Evolutionary conservation across 2,329 filamentous ascomycete species (phyloP), one percentile per base, ranked within the genome.

Genomic region (Macrophomina tecta): DNA sequence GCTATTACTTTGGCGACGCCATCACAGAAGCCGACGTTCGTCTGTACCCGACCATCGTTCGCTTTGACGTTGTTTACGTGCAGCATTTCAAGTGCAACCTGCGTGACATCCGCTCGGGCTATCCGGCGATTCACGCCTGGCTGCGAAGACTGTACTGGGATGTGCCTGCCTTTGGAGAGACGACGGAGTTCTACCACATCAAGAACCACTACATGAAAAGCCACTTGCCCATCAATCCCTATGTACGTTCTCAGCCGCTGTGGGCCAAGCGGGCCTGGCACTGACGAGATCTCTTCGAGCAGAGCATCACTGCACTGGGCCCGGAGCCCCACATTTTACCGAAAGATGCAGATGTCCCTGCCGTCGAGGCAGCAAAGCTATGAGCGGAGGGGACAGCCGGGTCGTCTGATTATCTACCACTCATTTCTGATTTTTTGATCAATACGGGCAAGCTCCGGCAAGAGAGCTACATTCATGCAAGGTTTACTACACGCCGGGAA

Each of bases 131-230:
- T 67, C 92, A 97, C 82, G 82, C 81, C 68, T 97, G 94, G 93
- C 79, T 97, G 81, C 85, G 91, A 65, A 86, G 90, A 74, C 81
- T 97, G 72, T 97, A 97, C 82, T 97, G 93, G 93, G 90, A 90
- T 16, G 78, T 88, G 30, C 83, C 88, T 0, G 93, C 92, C 2
- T 97, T 97, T 81, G 82, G 83, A 69, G 87, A 91, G 62, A 95
- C 93, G 69, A 97, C 94, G 30, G 87, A 97, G 78, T 97, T 97
- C 77, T 87, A 96, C 78, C 95, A 99, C 81, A 98, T 98, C 82
- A 97, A 97, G 87, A 90, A 86, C 53, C 88, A 90, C 73, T 90
- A 90, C 75, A 90, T 87, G 2, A 88, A 87, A 81, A 88, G 85
- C 70, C 88, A 90, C 77, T 80, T 76, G 70, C 87, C 89, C 79